These are phyloP conservation scores for Beauveria australis DNA, from an alignment of 2,329 filamentous ascomycete genomes.

Conservation along the genomic window DNA sequence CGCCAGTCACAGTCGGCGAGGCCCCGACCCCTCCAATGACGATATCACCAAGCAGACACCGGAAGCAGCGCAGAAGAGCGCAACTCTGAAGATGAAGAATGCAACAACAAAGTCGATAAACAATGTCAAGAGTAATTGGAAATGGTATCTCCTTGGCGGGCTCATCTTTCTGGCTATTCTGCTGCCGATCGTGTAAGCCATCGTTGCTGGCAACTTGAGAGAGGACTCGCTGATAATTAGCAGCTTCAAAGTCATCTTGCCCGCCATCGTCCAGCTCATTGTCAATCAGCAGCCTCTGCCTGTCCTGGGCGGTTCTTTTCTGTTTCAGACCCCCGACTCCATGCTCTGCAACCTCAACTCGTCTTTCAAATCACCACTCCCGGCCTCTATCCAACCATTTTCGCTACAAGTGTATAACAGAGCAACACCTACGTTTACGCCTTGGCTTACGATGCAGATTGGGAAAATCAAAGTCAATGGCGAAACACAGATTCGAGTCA, in stretches of 20 bases:
- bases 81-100: not conserved
- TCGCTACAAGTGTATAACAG: not conserved
- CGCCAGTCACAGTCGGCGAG: not conserved
- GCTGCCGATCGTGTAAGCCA: not conserved
- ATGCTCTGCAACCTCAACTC: constrained; percentile 1
- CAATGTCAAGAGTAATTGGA: not conserved
- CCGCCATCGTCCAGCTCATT: constrained; percentile 1
- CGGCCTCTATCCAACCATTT: not conserved
- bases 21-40: not conserved
- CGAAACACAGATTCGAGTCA: not conserved
- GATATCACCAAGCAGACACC: not conserved
- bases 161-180: not conserved
- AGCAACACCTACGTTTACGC: not conserved
- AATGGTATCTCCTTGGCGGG: not conserved
- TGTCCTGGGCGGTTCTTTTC: not conserved
- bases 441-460: not conserved
- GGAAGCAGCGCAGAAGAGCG: not conserved
- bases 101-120: not conserved
- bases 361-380: not conserved
- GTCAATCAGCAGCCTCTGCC: constrained; percentile 1
- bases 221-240: not conserved
- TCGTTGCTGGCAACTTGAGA: not conserved
- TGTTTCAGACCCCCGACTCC: not conserved
- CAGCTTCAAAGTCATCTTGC: constrained; percentile 3
- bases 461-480: not conserved